Conservation (phyloP, 306 rosid genomes). For the Quercus cerris region DNA sequence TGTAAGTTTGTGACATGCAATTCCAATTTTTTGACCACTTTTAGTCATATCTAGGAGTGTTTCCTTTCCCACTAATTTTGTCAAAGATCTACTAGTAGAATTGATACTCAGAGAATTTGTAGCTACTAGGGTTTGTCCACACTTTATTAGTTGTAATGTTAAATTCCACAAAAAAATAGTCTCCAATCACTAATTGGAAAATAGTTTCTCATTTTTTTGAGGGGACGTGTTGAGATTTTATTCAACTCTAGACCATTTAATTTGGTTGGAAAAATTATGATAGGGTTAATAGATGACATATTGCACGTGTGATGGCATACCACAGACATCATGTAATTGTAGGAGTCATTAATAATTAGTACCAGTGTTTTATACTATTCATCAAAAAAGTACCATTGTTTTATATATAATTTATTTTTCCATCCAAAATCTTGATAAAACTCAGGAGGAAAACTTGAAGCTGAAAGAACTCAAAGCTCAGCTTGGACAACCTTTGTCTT, state of each 20-base stretch:
- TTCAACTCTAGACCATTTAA: background rate
- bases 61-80: constrained; percentile 19
- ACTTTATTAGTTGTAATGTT: background rate
- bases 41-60: constrained; percentile 19
- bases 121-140: constrained; percentile 15
- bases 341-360: background rate
- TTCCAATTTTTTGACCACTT: constrained; percentile 32
- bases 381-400: background rate
- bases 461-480: constrained; percentile 61
- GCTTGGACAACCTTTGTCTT: constrained; percentile 61
- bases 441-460: constrained; percentile 83
- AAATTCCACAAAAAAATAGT: background rate
- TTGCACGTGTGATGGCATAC: background rate
- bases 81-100: background rate
- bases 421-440: constrained; percentile 4
- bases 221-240: background rate
- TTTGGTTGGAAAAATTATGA: background rate
- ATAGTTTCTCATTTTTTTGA: background rate
- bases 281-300: background rate
- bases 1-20: constrained; percentile 24
- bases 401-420: background rate
- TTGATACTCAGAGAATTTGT: constrained; percentile 2
- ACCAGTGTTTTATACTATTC: background rate
- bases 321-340: background rate
- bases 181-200: background rate